A percentile compares a stretch with the other conserved stretches of the same genome.
These are phyloP conservation scores for Solanum lycopersicoides DNA, from an alignment of 257 asterid genomes.

Conservation along the genomic window DNA sequence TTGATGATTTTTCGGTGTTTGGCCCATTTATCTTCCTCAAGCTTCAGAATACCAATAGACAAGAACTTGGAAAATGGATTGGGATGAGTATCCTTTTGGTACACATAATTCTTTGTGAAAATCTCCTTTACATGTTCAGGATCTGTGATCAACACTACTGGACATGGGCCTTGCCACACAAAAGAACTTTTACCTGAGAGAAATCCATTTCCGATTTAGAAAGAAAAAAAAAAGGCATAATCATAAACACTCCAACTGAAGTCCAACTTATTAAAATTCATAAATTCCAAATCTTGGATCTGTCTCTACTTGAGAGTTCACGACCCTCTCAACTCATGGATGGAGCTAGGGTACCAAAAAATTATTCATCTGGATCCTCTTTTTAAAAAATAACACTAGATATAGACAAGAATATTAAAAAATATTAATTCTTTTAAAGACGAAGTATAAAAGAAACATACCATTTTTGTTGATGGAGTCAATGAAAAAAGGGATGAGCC, in stretches of 20 bases:
- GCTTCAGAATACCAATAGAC: conserved; percentile 6
- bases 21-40: conserved; percentile 44
- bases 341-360: too few relatives aligned
- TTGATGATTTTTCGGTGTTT: conserved; percentile 49
- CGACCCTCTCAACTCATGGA: too few relatives aligned
- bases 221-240: background rate
- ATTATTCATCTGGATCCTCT: background rate
- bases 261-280: too few relatives aligned
- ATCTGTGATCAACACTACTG: conserved; percentile 24
- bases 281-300: background rate
- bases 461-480: conserved; percentile 21
- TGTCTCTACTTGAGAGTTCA: background rate
- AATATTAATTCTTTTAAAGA: too few relatives aligned
- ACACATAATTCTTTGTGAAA: conserved; percentile 14
- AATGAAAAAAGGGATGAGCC: conserved; percentile 14
- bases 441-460: background rate
- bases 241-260: background rate
- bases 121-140: conserved; percentile 42
- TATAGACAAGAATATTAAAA: too few relatives aligned
- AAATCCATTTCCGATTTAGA: background rate
- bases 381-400: background rate
- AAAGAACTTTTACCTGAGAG: conserved; percentile 31
- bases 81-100: conserved; percentile 8
- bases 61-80: conserved; percentile 31
- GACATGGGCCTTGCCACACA: conserved; percentile 48